These are phyloP conservation scores for Lasiodiplodia theobromae DNA, from an alignment of 2,329 filamentous ascomycete genomes.

Conservation along the genomic window DNA sequence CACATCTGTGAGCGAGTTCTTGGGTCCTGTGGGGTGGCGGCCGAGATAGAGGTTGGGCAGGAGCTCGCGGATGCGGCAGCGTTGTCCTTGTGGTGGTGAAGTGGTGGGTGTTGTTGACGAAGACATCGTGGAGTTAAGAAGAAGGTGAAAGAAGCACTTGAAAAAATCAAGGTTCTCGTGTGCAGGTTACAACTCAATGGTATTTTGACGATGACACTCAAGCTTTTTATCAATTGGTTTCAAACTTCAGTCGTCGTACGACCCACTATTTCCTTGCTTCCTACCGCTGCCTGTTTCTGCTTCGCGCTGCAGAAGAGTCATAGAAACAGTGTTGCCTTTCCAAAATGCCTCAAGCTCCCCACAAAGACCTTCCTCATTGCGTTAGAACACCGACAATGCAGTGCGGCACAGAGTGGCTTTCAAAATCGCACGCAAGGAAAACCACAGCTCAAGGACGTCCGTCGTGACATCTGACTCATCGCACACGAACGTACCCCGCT, in stretches of 20 bases:
- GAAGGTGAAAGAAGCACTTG: background rate
- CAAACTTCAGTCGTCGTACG: no score
- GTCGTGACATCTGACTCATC: slow-evolving; percentile 11
- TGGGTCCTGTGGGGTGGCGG: slow-evolving; percentile 47
- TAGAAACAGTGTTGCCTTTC: background rate
- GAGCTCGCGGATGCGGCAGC: slow-evolving; percentile 48
- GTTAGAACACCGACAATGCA: background rate
- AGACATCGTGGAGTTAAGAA: background rate
- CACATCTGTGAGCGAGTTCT: slow-evolving; percentile 55
- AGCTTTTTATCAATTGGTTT: background rate
- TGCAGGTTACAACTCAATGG: background rate
- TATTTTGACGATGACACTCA: background rate
- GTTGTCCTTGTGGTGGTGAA: slow-evolving; percentile 16
- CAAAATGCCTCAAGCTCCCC: background rate
- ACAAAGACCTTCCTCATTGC: slow-evolving; percentile 1
- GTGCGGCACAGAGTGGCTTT: background rate
- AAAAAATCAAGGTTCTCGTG: background rate
- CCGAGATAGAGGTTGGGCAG: slow-evolving; percentile 48
- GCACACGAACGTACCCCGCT: background rate
- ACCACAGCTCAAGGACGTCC: background rate
- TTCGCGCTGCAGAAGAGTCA: background rate
- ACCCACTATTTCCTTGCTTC: no score
- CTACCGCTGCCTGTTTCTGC: background rate
- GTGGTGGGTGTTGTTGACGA: background rate
- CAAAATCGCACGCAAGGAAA: background rate